A percentile compares a stretch with the other conserved stretches of the same genome.
Evolutionary conservation across 345 rosid genomes (phyloP).

Genomic region (Aquilaria malaccensis): DNA sequence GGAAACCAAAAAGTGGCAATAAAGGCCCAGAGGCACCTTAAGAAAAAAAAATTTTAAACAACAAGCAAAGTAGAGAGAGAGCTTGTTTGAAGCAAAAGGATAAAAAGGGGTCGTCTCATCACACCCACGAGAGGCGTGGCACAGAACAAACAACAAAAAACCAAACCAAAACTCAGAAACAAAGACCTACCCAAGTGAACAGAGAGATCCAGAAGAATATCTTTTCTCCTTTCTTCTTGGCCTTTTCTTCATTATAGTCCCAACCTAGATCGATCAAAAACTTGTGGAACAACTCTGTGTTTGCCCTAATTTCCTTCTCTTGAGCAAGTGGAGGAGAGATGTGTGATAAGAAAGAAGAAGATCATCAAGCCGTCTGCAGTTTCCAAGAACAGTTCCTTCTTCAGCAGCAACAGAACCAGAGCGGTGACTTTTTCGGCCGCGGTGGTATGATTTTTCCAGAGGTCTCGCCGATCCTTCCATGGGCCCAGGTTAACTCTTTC

Average conservation of each 20-base stretch:
- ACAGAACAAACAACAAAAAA: slow-evolving; percentile 12
- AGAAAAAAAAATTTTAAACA: too few species aligned
- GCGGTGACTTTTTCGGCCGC: slow-evolving; percentile 29
- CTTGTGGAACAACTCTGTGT: too few species aligned
- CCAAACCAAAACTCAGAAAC: slow-evolving; percentile 19
- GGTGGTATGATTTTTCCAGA: slow-evolving; percentile 48
- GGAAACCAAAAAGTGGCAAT: slow-evolving; percentile 25
- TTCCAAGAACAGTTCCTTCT: slow-evolving; percentile 62
- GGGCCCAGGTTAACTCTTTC: slow-evolving; percentile 35
- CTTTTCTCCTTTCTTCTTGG: slow-evolving; percentile 8
- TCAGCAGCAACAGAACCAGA: slow-evolving; percentile 27
- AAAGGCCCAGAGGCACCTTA: slow-evolving; percentile 16
- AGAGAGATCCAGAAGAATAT: slow-evolving; percentile 8
- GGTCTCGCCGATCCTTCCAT: slow-evolving; percentile 50
- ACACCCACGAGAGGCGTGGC: slow-evolving; percentile 25
- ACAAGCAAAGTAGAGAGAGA: slow-evolving; percentile 7
- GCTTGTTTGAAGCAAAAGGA: slow-evolving; percentile 22
- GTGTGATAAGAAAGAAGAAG: slow-evolving; percentile 68
- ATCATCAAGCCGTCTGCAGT: slow-evolving; percentile 42
- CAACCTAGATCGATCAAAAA: too few species aligned
- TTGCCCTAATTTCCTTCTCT: too few species aligned
- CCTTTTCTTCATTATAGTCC: background rate
- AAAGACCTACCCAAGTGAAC: slow-evolving; percentile 6
- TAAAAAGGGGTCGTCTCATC: slow-evolving; percentile 13
- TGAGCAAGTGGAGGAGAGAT: slow-evolving; percentile 14